Base-by-base conservation (phyloP, 75 land plant species). In the Cunninghamia lanceolata region DNA sequence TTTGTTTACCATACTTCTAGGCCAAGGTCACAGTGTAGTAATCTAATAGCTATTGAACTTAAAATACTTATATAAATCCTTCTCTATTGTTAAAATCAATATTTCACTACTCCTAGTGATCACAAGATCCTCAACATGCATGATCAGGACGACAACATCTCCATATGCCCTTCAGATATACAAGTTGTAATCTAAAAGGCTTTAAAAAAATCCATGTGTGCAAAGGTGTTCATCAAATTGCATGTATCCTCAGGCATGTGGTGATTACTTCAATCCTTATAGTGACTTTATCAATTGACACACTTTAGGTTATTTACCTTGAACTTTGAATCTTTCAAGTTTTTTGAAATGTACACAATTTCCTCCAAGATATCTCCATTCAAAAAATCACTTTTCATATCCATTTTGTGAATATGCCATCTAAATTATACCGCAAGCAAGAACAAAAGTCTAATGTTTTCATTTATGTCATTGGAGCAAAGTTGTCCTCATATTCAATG, bases 341-440 rank as follows among this genome's bases (percentile, higher is more conserved):
- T 28, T 21, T 66, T 14, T 21, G 21, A 66, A 16, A 17, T 66
- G 21, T 17, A 1, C 70, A n/a, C n/a, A n/a, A n/a, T n/a, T 66
- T 14, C 28, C 13, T 45, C 70, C 70, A 17, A 4, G 21, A 21
- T 25, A 45, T 5, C 28, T 3, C 70, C 19, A 21, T 66, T 28
- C 77, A 39, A 30, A 88, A 84, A 88, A n/a, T n/a, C n/a, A n/a
- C n/a, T n/a, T n/a, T n/a, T n/a, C n/a, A n/a, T n/a, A n/a, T 88
- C 85, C 59, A 76, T 88, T 88, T 88, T 86, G 46, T 88, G 86
- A 10, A 79, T 40, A 14, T 70, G 43, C 7, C 19, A n/a, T n/a
- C n/a, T 21, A 66, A 66, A 66, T 4, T 66, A 30, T 7, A 34
- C 56, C 32, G 47, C 85, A 30, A 75, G 28, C 8, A 85, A 85